These are phyloP conservation scores for Pontederia crassipes DNA, from an alignment of 176 grass and related monocot genomes.

Conservation along the genomic window DNA sequence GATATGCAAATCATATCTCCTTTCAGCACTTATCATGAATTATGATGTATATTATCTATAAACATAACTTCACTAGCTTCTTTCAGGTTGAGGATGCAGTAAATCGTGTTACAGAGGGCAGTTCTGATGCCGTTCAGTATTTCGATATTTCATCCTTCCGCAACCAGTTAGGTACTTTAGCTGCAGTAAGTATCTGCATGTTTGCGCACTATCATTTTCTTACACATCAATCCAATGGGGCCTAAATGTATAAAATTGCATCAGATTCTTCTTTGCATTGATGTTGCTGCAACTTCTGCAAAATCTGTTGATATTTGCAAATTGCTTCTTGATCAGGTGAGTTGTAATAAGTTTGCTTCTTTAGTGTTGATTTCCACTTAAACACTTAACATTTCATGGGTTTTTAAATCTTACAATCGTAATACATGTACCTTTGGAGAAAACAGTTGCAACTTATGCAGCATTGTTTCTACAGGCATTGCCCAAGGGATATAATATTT, in stretches of 20 bases:
- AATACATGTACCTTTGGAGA: neutral
- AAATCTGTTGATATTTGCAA: slow-evolving; percentile 66
- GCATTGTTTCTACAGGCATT: neutral
- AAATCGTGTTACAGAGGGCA: slow-evolving; percentile 41
- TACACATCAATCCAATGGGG: slow-evolving; percentile 9
- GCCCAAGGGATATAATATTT: neutral
- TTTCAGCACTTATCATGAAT: neutral
- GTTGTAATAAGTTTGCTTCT: slow-evolving; percentile 9
- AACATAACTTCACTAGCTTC: slow-evolving; percentile 4
- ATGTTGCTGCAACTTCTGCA: slow-evolving; percentile 74
- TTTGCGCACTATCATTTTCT: neutral
- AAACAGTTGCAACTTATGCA: neutral
- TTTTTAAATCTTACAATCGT: neutral
- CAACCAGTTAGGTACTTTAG: slow-evolving; percentile 68
- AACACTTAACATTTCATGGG: neutral
- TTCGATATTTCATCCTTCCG: slow-evolving; percentile 71
- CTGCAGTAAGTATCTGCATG: slow-evolving; percentile 34
- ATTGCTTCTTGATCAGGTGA: slow-evolving; percentile 73
- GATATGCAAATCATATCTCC: too few relatives aligned
- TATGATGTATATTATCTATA: neutral
- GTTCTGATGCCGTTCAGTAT: slow-evolving; percentile 29
- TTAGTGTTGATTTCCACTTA: slow-evolving; percentile 1
- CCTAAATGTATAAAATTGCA: slow-evolving; percentile 25
- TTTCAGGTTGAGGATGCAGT: slow-evolving; percentile 63
- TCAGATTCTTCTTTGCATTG: slow-evolving; percentile 87